Evolutionary conservation across 1,139 yeast genomes (phyloP), one percentile per base, ranked within the genome.

Genomic region (Suhomyces guaymorum): DNA sequence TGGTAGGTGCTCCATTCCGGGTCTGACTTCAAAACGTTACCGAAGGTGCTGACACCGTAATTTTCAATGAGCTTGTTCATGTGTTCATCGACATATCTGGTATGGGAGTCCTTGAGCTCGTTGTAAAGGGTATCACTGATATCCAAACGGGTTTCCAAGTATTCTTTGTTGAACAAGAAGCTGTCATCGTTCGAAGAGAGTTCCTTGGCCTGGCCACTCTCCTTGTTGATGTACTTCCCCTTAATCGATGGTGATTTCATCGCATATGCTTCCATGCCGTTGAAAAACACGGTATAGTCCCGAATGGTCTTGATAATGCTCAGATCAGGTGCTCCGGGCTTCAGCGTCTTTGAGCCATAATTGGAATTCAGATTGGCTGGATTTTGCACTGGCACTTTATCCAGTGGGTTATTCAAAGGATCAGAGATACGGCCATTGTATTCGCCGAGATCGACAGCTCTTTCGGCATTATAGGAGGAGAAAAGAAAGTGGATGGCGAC

Each of bases 81-180:
- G 16, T 55, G 65, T n/a, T 42, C 44, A 22, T 54, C 45, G 8
- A 67, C 57, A 39, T 62, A 67, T 24, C 55, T 45, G 4, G 42
- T 31, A 45, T 70, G 75, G 4, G 67, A 59, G 9, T 48, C 47
- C 41, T 60, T 61, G 44, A 70, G 52, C 30, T 58, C 59, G 2
- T 51, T 42, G 28, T 53, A 47, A 2, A 71, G 61, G 1, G 46
- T 44, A 2, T 59, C 61, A 3, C 71, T 57, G 15, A 70, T 52
- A 38, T 67, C 70, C 42, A 70, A 55, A 4, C 70, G 63, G 39
- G 56, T 55, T 40, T 65, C 70, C 35, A 70, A 56, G 41, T 65
- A 66, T 15, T 60, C 63, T 41, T 68, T 69, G 26, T 61, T 55
- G 41, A 69, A 64, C 6, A 66, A 43, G 36, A 63, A 59, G n/a